Base-by-base conservation (phyloP, 169 alveolate genomes). In the Theileria annulata region DNA sequence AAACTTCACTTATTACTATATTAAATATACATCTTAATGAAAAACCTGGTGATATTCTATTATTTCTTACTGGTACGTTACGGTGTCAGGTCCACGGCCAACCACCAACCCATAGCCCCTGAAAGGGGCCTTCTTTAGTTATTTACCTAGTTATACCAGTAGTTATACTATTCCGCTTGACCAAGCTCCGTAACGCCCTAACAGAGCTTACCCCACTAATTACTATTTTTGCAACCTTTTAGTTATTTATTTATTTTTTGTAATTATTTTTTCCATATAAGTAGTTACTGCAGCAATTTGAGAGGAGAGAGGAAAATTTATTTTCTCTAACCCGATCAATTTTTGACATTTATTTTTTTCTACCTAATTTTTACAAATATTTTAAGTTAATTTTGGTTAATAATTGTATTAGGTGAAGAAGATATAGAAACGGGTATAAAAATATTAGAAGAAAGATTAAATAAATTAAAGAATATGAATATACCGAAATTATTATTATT, bases 371-470 rank as follows among this genome's bases (percentile, higher is more conserved):
- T 35, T 35, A 35, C 47, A 35, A 35, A 35, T 35, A 35, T 4
- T 4, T 35, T 35, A 8, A n/a, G n/a, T n/a, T n/a, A n/a, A n/a
- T n/a, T n/a, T n/a, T n/a, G n/a, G n/a, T n/a, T n/a, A n/a, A n/a
- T n/a, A 47, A 47, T 9, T 47, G 56, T 9, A 47, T 47, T 56
- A 56, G 66, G 66, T 0, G 98, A 97, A 83, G 99, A 98, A 82
- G 99, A 99, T 90, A 98, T 99, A 74, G 99, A 99, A 75, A 97
- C 98, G 19, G 99, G 99, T 3, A 96, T 99, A 67, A 95, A 95
- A 88, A 96, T 96, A n/a, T 88, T 98, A 67, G 98, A 96, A 71
- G 98, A 96, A 71, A 93, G 98, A 69, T 93, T 96, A 96, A 93
- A 96, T 71, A 88, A 94, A 71, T 88, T 97, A 80, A 99, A 98